Percentiles rank a stretch among this genome's conserved stretches.
Evolutionary conservation across 495 filamentous ascomycete genomes (phyloP).

Genomic region (Aspergillus affinis): DNA sequence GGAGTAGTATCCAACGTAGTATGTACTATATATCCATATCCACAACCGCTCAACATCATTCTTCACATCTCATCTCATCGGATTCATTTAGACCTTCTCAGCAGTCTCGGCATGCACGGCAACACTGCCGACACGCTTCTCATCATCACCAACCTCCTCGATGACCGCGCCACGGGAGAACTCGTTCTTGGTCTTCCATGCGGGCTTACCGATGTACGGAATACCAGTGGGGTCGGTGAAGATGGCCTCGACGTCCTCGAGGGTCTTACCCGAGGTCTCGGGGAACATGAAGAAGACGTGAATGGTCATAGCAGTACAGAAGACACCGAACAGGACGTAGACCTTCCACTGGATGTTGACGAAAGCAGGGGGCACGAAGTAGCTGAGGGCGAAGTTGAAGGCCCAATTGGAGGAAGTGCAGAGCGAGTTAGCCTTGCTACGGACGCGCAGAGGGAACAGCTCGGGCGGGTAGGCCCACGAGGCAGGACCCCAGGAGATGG

Average conservation of each 20-base stretch:
- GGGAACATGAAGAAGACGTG: slow-evolving; percentile 84
- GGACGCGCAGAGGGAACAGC: slow-evolving; percentile 63
- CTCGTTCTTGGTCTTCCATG: slow-evolving; percentile 63
- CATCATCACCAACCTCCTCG: slow-evolving; percentile 23
- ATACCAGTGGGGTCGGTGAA: slow-evolving; percentile 63
- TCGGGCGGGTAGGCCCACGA: slow-evolving; percentile 70
- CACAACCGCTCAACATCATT: background rate
- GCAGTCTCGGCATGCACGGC: slow-evolving; percentile 16
- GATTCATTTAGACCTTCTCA: background rate
- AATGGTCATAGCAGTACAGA: slow-evolving; percentile 68
- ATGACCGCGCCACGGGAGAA: slow-evolving; percentile 20
- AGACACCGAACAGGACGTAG: slow-evolving; percentile 75
- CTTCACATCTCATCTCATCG: background rate
- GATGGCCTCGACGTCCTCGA: slow-evolving; percentile 72
- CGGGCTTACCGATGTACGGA: slow-evolving; percentile 59
- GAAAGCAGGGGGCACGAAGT: slow-evolving; percentile 76
- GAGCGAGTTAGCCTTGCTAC: slow-evolving; percentile 70
- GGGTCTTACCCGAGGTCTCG: slow-evolving; percentile 77
- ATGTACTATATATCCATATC: background rate
- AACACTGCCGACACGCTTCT: slow-evolving; percentile 19
- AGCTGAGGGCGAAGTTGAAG: slow-evolving; percentile 78
- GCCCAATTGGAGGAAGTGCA: slow-evolving; percentile 72
- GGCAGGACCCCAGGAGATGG: slow-evolving; percentile 61
- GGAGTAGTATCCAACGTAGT: background rate
- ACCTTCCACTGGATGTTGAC: slow-evolving; percentile 71